Base-by-base conservation (phyloP, 1,139 yeast species). In the Pichia sp. region DNA sequence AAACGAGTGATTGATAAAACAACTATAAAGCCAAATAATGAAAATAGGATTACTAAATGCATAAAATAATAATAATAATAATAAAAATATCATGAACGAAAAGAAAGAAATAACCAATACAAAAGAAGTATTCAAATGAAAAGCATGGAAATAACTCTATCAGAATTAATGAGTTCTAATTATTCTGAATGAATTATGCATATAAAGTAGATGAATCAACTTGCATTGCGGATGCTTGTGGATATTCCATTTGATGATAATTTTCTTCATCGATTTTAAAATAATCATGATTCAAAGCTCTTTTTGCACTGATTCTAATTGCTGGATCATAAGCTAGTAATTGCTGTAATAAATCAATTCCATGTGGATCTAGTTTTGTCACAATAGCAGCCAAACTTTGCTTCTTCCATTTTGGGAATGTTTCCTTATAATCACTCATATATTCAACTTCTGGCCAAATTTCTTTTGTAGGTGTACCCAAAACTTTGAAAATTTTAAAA, bases 401-500 rank as follows among this genome's bases (percentile, higher is more conserved):
- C 61, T 82, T 81, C 48, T 76, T 72, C 97, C 97, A 92, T 68
- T 90, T 89, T 27, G 98, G 98, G 76, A 92, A 92, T 18, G 96
- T 87, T 45, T 94, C 80, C 69, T 92, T 92, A 71, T 86, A 92
- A 70, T 92, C 97, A 27, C 97, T 97, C 65, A 94, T 74, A 60
- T 87, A 83, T 46, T 85, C 81, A 47, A 94, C 96, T 60, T 95
- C 98, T 4, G 98, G 97, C 99, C 99, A 92, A 34, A 80, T 74
- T 51, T 85, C 87, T 64, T 89, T 97, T 56, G 79, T 87, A 41
- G 99, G 98, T 7, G 99, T 92, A 40, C 99, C 98, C 62, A 94
- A 73, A 42, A 89, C 74, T 60, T 96, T 75, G 72, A 94, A 94
- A 53, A 94, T 92, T 69, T 94, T 83, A 73, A 92, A 90, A 58